Conservation (phyloP, 306 rosid genomes). For the Astragalus membranaceus region DNA sequence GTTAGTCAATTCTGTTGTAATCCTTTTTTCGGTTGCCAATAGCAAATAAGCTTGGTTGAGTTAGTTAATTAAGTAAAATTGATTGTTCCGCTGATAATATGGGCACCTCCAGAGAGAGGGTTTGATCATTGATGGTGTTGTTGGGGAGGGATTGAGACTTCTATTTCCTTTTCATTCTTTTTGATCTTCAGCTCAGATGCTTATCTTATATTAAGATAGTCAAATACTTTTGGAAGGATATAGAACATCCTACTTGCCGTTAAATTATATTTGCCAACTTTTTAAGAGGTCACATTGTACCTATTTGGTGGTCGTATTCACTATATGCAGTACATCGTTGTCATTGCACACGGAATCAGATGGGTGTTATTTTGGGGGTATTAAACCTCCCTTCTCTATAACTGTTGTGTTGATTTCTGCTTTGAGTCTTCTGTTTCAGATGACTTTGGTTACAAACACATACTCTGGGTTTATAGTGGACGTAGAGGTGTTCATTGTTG, state of each 20-base stretch:
- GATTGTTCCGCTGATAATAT: too few relatives aligned
- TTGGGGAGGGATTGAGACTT: background rate
- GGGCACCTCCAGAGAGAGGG: too few relatives aligned
- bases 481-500: constrained; percentile 94
- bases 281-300: background rate
- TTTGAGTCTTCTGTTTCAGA: constrained; percentile 36
- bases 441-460: constrained; percentile 84
- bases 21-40: too few relatives aligned
- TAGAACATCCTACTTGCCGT: background rate
- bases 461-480: constrained; percentile 94
- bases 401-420: constrained; percentile 2
- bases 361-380: background rate
- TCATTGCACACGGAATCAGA: background rate
- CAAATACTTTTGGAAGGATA: background rate
- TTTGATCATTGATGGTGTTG: too few relatives aligned
- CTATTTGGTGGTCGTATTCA: background rate
- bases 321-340: background rate
- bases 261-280: background rate
- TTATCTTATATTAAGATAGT: background rate
- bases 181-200: background rate
- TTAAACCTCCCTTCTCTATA: background rate
- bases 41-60: too few relatives aligned
- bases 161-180: background rate
- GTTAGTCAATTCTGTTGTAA: too few relatives aligned
- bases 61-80: too few relatives aligned